Evolutionary conservation across 2,329 filamentous ascomycete genomes (phyloP), one percentile per base, ranked within the genome.

Genomic region (Fusarium globosum): DNA sequence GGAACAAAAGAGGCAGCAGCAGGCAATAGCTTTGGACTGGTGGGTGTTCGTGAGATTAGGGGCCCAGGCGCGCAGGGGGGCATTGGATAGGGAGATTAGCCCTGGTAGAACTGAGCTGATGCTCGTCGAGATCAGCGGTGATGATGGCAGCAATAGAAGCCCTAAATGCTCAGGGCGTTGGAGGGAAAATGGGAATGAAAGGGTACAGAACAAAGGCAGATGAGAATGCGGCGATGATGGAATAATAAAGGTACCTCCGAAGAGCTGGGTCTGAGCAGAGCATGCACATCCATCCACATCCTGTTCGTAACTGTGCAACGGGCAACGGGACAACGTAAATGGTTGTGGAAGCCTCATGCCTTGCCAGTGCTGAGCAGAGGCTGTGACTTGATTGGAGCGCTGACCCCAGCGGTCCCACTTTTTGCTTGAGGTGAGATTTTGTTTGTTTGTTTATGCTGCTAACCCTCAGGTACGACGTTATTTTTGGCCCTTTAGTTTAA

Each of bases 361-460:
- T 58, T 60, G 51, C 45, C 46, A 59, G 55, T 57, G 53, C 42
- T 51, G 49, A 59, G 62, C 73, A 48, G 61, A 68, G 64, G 53
- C 61, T 61, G 75, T 72, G 71, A 61, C 64, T 73, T 75, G 61
- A 73, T 73, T 74, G 73, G 75, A 52, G 45, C 33, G 35, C 57
- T 57, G 9, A 13, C 52, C 61, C 35, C 20, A 28, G 51, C 6
- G 4, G 20, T 38, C 4, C 77, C 77, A 75, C 75, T 76, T 68
- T 69, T 72, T 62, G 21, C 66, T 55, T 57, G 59, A 72, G 62
- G 66, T 76, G 75, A 77, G 77, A 77, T 69, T 76, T 79, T 81
- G 79, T 81, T 81, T 81, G 79, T 81, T 81, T 81, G 73, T 80
- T 80, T 80, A 81, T 79, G 71, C 71, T 66, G 66, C 57, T 66